These are phyloP conservation scores for Candida xiaguanensis DNA, from an alignment of 805 yeast genomes.

Conservation along the genomic window DNA sequence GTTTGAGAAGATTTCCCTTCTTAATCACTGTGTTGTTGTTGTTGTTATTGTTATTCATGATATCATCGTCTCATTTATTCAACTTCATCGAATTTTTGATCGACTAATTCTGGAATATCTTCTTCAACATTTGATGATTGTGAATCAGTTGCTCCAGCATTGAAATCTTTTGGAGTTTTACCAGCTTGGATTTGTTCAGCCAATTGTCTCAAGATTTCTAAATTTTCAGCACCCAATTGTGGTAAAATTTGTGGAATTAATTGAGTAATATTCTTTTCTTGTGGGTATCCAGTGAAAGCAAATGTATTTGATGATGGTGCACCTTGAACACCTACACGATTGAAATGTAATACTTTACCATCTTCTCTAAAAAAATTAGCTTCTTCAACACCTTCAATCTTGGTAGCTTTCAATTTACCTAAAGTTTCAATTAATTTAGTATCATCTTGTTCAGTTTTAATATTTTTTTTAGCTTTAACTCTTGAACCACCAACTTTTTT, in stretches of 20 bases:
- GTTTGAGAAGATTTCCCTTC: too few relatives aligned
- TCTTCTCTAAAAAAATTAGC: conserved; percentile 97
- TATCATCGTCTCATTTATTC: conserved; percentile 24
- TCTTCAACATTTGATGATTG: conserved; percentile 50
- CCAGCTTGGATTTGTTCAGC: conserved; percentile 82
- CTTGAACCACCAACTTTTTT: conserved; percentile 82
- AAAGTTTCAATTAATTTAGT: conserved; percentile 85
- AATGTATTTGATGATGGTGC: conserved; percentile 88
- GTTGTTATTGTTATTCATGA: background rate
- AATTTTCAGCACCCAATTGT: conserved; percentile 94
- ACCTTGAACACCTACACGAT: conserved; percentile 94
- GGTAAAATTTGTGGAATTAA: conserved; percentile 92
- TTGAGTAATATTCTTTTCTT: conserved; percentile 87
- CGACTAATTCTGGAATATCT: conserved; percentile 77
- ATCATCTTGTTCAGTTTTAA: conserved; percentile 77
- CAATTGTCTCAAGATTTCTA: conserved; percentile 80
- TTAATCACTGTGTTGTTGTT: too few relatives aligned
- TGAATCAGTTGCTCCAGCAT: conserved; percentile 44
- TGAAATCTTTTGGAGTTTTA: conserved; percentile 45
- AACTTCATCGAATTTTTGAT: conserved; percentile 75
- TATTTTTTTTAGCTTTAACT: conserved; percentile 82
- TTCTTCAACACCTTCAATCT: conserved; percentile 87
- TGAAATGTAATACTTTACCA: conserved; percentile 93
- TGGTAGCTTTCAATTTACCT: conserved; percentile 85
- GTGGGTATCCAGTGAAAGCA: conserved; percentile 93